These are phyloP conservation scores for Tricholomella constricta DNA, from an alignment of 768 basidiomycete species.

Conservation along the genomic window DNA sequence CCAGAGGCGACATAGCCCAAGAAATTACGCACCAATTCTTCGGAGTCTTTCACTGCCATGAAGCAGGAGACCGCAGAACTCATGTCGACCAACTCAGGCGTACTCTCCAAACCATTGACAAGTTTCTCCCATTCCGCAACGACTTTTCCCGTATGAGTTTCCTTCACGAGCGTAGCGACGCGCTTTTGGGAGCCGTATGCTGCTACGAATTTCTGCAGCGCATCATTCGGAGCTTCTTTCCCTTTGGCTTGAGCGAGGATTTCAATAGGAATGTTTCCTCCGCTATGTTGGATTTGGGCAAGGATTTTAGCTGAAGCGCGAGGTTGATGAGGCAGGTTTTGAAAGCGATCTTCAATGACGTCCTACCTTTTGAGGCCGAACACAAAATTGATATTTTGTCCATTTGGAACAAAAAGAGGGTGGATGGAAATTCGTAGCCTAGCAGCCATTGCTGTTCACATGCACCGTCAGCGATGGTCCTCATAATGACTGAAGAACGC, in stretches of 20 bases:
- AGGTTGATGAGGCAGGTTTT: slow-evolving; percentile 2
- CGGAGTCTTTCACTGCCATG: slow-evolving; percentile 88
- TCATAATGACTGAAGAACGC: not conserved
- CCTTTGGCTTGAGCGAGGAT: slow-evolving; percentile 78
- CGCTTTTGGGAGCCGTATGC: slow-evolving; percentile 61
- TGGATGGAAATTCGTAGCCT: slow-evolving; percentile 97
- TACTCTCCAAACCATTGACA: slow-evolving; percentile 51
- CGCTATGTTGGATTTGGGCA: slow-evolving; percentile 67
- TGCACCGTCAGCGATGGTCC: slow-evolving; percentile 19
- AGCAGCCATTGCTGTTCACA: slow-evolving; percentile 85
- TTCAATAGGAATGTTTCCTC: slow-evolving; percentile 64
- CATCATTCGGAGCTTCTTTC: slow-evolving; percentile 76
- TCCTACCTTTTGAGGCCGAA: slow-evolving; percentile 83
- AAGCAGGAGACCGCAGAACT: slow-evolving; percentile 71
- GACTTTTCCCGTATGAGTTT: slow-evolving; percentile 83
- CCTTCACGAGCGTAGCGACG: slow-evolving; percentile 80
- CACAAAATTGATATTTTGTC: slow-evolving; percentile 78
- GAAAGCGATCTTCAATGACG: not conserved
- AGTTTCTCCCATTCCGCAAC: slow-evolving; percentile 82
- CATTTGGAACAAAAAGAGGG: slow-evolving; percentile 81
- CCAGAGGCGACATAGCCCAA: not conserved
- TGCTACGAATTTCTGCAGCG: slow-evolving; percentile 67
- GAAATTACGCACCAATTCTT: slow-evolving; percentile 73
- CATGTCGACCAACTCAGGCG: slow-evolving; percentile 82
- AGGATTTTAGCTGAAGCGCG: slow-evolving; percentile 74